These are phyloP conservation scores for Globisporangium middletonii DNA, from an alignment of 352 stramenopile genomes.

Conservation along the genomic window DNA sequence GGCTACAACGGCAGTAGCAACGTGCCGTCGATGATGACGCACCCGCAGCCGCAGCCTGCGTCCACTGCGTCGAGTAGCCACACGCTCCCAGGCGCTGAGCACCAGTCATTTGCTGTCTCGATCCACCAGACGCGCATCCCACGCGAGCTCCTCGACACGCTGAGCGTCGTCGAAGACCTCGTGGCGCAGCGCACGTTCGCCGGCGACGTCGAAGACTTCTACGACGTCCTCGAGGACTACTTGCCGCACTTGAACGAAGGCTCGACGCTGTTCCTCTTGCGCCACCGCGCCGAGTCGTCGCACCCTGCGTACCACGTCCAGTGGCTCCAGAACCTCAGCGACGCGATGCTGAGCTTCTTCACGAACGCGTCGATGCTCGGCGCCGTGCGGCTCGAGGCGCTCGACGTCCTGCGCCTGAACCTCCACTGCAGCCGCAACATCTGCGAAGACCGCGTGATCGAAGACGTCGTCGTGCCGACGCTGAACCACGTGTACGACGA, in stretches of 20 bases:
- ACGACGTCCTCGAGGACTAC: conserved; percentile 68
- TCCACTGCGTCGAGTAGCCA: conserved; percentile 4
- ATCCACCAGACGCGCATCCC: conserved; percentile 74
- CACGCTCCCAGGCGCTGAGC: conserved; percentile 2
- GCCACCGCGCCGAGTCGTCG: conserved; percentile 46
- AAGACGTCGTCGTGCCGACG: conserved; percentile 75
- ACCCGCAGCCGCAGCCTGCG: conserved; percentile 1
- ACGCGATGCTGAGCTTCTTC: conserved; percentile 64
- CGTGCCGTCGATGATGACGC: conserved; percentile 19
- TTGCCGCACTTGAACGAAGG: conserved; percentile 52
- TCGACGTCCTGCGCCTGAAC: conserved; percentile 66
- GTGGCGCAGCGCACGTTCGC: conserved; percentile 50
- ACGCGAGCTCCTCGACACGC: conserved; percentile 69
- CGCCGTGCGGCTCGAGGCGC: conserved; percentile 55
- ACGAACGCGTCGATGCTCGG: conserved; percentile 31
- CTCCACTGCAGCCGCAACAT: conserved; percentile 73
- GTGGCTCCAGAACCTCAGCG: conserved; percentile 56
- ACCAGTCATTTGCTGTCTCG: conserved; percentile 29
- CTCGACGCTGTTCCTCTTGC: conserved; percentile 55
- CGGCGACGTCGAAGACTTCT: conserved; percentile 70
- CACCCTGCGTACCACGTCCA: conserved; percentile 63
- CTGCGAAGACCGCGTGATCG: conserved; percentile 80
- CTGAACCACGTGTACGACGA: conserved; percentile 72
- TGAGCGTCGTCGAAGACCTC: conserved; percentile 70
- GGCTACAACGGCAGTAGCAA: conserved; percentile 10